These are phyloP conservation scores for Gossypium gossypioides DNA, from an alignment of 441 rosid genomes.

Conservation along the genomic window DNA sequence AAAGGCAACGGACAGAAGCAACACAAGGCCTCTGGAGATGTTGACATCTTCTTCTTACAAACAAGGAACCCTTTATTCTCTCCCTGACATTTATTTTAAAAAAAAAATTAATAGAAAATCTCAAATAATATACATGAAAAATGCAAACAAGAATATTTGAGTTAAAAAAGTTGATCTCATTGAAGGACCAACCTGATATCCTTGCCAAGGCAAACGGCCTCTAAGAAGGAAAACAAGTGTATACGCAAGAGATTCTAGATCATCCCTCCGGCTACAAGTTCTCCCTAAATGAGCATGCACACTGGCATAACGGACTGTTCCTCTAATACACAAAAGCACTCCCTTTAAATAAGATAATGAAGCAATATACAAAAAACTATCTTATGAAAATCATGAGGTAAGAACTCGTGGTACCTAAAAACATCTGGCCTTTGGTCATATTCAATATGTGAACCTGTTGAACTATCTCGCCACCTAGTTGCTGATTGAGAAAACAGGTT, in stretches of 20 bases:
- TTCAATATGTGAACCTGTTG: slow-evolving; percentile 49
- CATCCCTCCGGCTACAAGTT: slow-evolving; percentile 65
- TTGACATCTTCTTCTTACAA: slow-evolving; percentile 66
- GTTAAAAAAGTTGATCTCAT: background rate
- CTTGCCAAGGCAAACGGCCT: slow-evolving; percentile 70
- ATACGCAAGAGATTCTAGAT: slow-evolving; percentile 63
- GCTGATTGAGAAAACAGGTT: slow-evolving; percentile 26
- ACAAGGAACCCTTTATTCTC: slow-evolving; percentile 60
- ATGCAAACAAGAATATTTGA: background rate
- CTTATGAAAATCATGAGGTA: background rate
- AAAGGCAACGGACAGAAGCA: slow-evolving; percentile 50
- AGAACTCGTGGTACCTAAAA: slow-evolving; percentile 32
- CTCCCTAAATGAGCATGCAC: slow-evolving; percentile 67
- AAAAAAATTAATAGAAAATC: background rate
- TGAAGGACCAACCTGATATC: slow-evolving; percentile 36
- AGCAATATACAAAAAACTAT: background rate
- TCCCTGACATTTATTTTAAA: slow-evolving; percentile 26
- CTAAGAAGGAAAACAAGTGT: slow-evolving; percentile 55
- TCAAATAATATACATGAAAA: background rate
- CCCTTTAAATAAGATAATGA: background rate
- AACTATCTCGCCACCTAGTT: slow-evolving; percentile 46
- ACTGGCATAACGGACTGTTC: slow-evolving; percentile 64
- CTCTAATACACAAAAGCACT: slow-evolving; percentile 24
- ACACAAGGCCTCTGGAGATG: slow-evolving; percentile 45
- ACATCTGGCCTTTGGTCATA: slow-evolving; percentile 68